Conservation (phyloP, 345 rosid genomes). For the Reutealis trisperma region DNA sequence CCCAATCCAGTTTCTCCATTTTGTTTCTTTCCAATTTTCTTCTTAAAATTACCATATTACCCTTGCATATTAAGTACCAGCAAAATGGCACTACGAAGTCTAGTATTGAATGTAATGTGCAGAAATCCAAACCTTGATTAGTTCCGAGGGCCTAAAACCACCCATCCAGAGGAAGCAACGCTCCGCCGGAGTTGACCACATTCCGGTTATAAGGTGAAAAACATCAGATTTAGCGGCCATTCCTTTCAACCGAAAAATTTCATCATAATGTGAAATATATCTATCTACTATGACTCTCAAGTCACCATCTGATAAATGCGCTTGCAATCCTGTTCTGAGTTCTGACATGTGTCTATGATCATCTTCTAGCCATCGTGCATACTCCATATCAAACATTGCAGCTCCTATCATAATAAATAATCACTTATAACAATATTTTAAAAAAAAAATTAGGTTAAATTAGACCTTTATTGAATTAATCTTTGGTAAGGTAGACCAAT, state of each 20-base stretch:
- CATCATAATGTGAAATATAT: constrained; percentile 82
- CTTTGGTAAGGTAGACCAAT: too few species aligned
- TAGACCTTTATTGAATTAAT: too few species aligned
- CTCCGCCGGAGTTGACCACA: constrained; percentile 88
- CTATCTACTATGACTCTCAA: constrained; percentile 71
- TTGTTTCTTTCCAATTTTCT: background rate
- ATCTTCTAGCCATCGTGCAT: constrained; percentile 90
- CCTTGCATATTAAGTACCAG: too few species aligned
- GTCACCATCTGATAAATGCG: constrained; percentile 75
- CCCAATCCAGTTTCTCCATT: background rate
- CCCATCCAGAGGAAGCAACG: constrained; percentile 99
- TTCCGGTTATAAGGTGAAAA: constrained; percentile 83
- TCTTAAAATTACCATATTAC: too few species aligned
- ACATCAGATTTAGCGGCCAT: constrained; percentile 78
- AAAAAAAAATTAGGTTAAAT: too few species aligned
- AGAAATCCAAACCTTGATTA: constrained; percentile 65
- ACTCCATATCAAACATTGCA: constrained; percentile 92
- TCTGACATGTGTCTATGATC: constrained; percentile 84
- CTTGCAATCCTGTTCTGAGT: constrained; percentile 68
- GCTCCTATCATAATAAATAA: constrained; percentile 49
- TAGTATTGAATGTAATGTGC: background rate
- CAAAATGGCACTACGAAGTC: too few species aligned
- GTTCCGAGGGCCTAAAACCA: constrained; percentile 91
- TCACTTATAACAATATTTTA: too few species aligned
- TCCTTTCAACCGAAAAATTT: constrained; percentile 68